phyloP scores from a whole-genome alignment of 805 yeast genomes.

The Starmerella vaccinii region DNA sequence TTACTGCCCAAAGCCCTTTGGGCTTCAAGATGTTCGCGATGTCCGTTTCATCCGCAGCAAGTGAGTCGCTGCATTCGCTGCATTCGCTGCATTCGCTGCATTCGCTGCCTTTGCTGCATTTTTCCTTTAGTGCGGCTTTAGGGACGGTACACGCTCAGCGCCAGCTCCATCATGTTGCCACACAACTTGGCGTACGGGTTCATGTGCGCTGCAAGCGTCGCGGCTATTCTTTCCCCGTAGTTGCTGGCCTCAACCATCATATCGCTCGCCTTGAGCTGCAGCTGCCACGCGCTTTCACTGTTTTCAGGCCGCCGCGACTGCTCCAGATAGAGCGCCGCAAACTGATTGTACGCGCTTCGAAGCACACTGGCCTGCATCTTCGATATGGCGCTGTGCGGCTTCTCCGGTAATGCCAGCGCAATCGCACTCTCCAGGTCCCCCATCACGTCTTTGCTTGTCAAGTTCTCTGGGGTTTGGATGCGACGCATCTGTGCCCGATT shows the following conservation, averaged over 20 bases:
- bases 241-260: slow-evolving; percentile 26
- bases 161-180: slow-evolving; percentile 28
- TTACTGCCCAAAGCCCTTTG: not conserved
- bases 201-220: slow-evolving; percentile 24
- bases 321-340: slow-evolving; percentile 27
- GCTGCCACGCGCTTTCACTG: slow-evolving; percentile 23
- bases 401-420: slow-evolving; percentile 24
- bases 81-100: not conserved
- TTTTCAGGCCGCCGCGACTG: slow-evolving; percentile 18
- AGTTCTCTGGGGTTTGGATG: not conserved
- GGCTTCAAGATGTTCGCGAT: not conserved
- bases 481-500: slow-evolving; percentile 29
- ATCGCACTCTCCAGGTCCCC: slow-evolving; percentile 26
- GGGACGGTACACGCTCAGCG: not conserved
- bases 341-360: slow-evolving; percentile 29
- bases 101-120: too few relatives aligned
- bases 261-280: slow-evolving; percentile 27
- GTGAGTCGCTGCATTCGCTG: not conserved
- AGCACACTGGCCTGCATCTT: slow-evolving; percentile 29
- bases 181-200: slow-evolving; percentile 33
- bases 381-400: slow-evolving; percentile 16
- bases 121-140: not conserved
- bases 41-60: not conserved
- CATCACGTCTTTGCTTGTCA: slow-evolving; percentile 9
- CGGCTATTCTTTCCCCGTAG: slow-evolving; percentile 29